phyloP scores from a whole-genome alignment of 371 early-diverging fungal genomes.

The Mucor irregularis region DNA sequence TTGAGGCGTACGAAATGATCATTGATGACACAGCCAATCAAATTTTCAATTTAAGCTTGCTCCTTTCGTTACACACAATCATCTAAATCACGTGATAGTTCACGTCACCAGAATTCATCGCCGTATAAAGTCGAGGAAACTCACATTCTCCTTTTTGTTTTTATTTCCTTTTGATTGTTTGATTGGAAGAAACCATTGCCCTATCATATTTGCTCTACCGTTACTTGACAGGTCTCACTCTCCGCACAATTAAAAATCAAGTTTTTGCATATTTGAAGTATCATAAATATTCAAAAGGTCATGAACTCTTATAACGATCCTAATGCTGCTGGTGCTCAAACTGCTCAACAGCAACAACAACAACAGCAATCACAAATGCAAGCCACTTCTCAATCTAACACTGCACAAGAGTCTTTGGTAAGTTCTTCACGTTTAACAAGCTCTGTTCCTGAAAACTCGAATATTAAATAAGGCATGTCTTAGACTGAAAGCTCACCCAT shows the following conservation, averaged over 20 bases:
- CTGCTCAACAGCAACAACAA: no score
- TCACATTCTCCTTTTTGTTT: constrained; percentile 4
- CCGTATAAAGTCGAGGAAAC: no score
- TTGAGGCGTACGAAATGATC: no score
- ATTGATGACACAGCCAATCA: no score
- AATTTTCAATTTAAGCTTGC: no score
- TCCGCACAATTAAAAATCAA: constrained; percentile 7
- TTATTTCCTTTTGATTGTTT: constrained; percentile 15
- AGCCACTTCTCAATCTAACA: constrained; percentile 8
- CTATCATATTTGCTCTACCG: constrained; percentile 22
- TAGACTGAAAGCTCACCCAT: constrained; percentile 17
- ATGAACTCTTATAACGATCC: constrained; percentile 15
- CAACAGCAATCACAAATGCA: constrained; percentile 12
- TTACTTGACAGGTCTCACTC: constrained; percentile 26
- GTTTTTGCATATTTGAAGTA: not conserved
- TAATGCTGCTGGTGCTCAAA: not conserved
- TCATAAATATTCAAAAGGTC: not conserved
- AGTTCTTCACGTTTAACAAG: not conserved
- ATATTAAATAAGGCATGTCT: no score
- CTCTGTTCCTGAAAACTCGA: not conserved
- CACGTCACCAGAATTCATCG: no score
- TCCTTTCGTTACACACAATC: no score
- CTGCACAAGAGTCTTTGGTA: constrained; percentile 11
- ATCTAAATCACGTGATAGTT: no score
- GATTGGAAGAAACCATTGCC: constrained; percentile 27